Evolutionary conservation across 768 basidiomycete genomes (phyloP), one percentile per base, ranked within the genome.

Genomic region (Leccinum variicolor): DNA sequence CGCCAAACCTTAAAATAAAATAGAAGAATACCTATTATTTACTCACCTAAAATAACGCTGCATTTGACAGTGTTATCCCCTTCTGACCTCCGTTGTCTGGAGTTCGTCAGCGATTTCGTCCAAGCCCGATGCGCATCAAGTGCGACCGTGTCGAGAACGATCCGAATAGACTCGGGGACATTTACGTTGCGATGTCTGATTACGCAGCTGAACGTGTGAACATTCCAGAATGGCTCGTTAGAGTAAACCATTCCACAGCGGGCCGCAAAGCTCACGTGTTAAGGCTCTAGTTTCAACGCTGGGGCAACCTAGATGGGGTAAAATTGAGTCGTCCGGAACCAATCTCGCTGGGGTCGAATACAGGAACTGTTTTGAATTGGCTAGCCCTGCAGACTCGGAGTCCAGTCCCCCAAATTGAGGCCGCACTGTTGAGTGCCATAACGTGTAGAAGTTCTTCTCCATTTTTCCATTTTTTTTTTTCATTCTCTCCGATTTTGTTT

Each of bases 1-100:
- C 41, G 50, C 53, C 25, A 52, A 61, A 53, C 52, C 29, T 45
- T 34, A 57, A 39, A 55, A 57, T 57, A 57, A 62, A 23, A 47
- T 31, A 31, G 31, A 47, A 6, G 41, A 19, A 19, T 43, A 43
- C 19, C 19, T 39, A 39, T 55, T 56, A 54, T 49, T 43, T 46
- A 50, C 46, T 47, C 48, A 46, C 34, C 56, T 50, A 54, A 51
- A 60, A 61, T 54, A 48, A 56, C 13, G 21, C 47, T 34, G 14
- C 41, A 11, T 62, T 52, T 68, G 60, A 71, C 67, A 73, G 64
- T 64, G 69, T 68, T 60, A 57, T 59, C 51, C 60, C 34, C 50
- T 56, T 23, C 52, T 36, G 31, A 53, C 52, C 29, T 51, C 59
- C 61, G 62, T 57, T 21, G 51, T 43, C 56, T 62, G 61, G 56